A percentile compares a stretch with the other conserved stretches of the same genome.
These are phyloP conservation scores for Saccharata proteae DNA, from an alignment of 2,329 filamentous ascomycete species.

Conservation along the genomic window DNA sequence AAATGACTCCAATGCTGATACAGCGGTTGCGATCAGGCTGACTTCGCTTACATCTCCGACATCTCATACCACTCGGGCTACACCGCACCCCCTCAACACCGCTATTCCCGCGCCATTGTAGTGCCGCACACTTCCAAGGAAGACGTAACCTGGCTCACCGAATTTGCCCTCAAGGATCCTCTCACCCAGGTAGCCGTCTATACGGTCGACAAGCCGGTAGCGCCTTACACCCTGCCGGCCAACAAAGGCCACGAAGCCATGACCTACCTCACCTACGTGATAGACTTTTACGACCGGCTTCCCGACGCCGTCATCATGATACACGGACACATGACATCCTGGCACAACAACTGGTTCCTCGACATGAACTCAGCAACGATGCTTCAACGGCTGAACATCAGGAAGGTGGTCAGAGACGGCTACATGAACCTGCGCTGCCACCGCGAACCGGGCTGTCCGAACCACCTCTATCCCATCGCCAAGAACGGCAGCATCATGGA, in stretches of 20 bases:
- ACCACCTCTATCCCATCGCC: slow-evolving; percentile 23
- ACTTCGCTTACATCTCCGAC: slow-evolving; percentile 3
- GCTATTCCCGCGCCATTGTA: slow-evolving; percentile 37
- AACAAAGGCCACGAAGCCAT: slow-evolving; percentile 16
- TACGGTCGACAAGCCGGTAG: slow-evolving; percentile 10
- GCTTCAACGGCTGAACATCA: slow-evolving; percentile 19
- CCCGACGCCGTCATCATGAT: slow-evolving; percentile 14
- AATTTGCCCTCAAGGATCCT: slow-evolving; percentile 22
- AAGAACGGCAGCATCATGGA: slow-evolving; percentile 42
- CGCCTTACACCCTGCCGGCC: slow-evolving; percentile 8
- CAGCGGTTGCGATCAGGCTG: no score
- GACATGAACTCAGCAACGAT: slow-evolving; percentile 24
- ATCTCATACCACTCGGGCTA: slow-evolving; percentile 12
- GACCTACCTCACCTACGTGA: slow-evolving; percentile 15
- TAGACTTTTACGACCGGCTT: slow-evolving; percentile 15
- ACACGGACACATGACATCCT: slow-evolving; percentile 9
- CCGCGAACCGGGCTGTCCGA: slow-evolving; percentile 25
- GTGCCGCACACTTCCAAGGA: slow-evolving; percentile 34
- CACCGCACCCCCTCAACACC: slow-evolving; percentile 29
- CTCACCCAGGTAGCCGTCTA: slow-evolving; percentile 21
- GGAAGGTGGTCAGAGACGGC: slow-evolving; percentile 20
- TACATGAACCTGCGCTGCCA: slow-evolving; percentile 31
- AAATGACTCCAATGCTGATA: no score
- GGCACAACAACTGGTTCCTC: slow-evolving; percentile 12
- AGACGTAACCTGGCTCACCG: slow-evolving; percentile 35